Percentiles rank a stretch among this genome's conserved stretches.
Evolutionary conservation across 495 filamentous ascomycete genomes (phyloP).

Genomic region (Penicillium paxilli): DNA sequence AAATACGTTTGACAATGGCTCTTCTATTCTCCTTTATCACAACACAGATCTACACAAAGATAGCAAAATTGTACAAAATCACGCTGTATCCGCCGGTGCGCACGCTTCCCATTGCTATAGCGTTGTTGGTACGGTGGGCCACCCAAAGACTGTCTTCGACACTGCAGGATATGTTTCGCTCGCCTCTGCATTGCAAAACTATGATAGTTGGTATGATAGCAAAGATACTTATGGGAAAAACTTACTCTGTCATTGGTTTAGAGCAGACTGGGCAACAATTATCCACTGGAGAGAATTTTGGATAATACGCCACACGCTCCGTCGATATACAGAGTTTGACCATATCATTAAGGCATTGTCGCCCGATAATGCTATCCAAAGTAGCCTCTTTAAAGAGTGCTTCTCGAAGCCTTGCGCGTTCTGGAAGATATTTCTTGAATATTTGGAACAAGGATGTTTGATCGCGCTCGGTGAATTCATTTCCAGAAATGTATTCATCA

Average conservation of each 20-base stretch:
- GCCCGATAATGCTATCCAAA: constrained; percentile 16
- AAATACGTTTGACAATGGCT: constrained; percentile 13
- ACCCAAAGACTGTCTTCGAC: constrained; percentile 14
- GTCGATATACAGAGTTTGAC: constrained; percentile 15
- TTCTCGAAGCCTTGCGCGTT: constrained; percentile 9
- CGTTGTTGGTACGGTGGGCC: constrained; percentile 19
- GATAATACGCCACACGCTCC: constrained; percentile 19
- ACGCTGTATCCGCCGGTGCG: constrained; percentile 13
- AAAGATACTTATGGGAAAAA: neutral
- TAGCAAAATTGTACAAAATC: constrained; percentile 22
- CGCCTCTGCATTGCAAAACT: constrained; percentile 10
- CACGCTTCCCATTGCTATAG: constrained; percentile 23
- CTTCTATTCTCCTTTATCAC: constrained; percentile 5
- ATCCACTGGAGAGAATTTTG: constrained; percentile 4
- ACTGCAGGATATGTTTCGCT: constrained; percentile 26
- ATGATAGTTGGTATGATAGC: neutral
- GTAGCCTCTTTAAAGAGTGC: constrained; percentile 13
- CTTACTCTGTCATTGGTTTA: constrained; percentile 7
- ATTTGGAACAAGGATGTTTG: constrained; percentile 18
- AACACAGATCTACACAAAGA: constrained; percentile 9
- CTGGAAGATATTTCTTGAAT: constrained; percentile 19
- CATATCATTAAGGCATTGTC: constrained; percentile 18
- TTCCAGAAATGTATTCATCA: constrained; percentile 18
- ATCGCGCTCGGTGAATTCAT: constrained; percentile 19
- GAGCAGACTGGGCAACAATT: constrained; percentile 11